Evolutionary conservation across 495 filamentous ascomycete genomes (phyloP).

Genomic region (Aspergillus affinis): DNA sequence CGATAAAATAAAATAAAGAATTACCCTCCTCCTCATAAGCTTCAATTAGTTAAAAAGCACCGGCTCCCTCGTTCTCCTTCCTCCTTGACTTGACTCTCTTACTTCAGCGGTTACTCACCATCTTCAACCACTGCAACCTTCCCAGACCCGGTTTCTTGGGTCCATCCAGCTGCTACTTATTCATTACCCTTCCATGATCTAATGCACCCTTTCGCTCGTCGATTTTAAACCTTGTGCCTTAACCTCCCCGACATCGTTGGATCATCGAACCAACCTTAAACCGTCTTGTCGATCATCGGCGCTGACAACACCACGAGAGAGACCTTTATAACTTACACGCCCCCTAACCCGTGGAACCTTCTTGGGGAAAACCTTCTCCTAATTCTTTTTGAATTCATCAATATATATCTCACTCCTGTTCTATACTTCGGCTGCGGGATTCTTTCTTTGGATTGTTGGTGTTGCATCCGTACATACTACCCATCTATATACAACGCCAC

Average conservation of each 20-base stretch:
- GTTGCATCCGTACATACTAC: neutral
- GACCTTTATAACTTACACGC: neutral
- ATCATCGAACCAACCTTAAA: slow-evolving; percentile 22
- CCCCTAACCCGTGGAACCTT: neutral
- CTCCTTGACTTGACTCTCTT: slow-evolving; percentile 1
- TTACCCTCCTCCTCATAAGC: neutral
- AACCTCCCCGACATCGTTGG: slow-evolving; percentile 15
- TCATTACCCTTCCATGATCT: slow-evolving; percentile 7
- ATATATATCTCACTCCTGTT: neutral
- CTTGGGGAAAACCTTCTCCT: neutral
- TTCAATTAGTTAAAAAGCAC: slow-evolving; percentile 12
- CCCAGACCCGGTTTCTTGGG: slow-evolving; percentile 4
- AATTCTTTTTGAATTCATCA: neutral
- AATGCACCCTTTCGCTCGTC: neutral
- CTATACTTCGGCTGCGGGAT: neutral
- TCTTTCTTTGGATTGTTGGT: neutral
- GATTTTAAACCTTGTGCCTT: slow-evolving; percentile 1
- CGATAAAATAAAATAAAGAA: neutral
- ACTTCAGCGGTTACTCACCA: slow-evolving; percentile 12
- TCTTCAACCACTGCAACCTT: slow-evolving; percentile 16
- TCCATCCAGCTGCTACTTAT: slow-evolving; percentile 13
- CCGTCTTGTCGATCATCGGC: slow-evolving; percentile 12
- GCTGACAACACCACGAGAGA: slow-evolving; percentile 11
- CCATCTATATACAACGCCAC: neutral
- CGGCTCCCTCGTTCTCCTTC: slow-evolving; percentile 5